These are phyloP conservation scores for Carex scoparia DNA, from an alignment of 176 grass and related monocot species.

Conservation along the genomic window DNA sequence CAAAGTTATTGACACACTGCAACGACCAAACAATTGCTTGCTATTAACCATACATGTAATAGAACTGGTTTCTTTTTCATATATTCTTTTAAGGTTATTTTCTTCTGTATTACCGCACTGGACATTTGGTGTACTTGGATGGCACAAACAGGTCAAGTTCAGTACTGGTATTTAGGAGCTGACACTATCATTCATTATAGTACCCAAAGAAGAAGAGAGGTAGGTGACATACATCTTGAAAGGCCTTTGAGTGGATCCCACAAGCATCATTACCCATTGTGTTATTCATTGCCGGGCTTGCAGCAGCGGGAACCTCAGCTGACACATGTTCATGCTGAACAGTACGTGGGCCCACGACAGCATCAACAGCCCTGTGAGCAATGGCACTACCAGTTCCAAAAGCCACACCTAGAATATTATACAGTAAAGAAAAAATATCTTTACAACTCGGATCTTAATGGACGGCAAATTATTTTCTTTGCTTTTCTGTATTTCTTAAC, in stretches of 20 bases:
- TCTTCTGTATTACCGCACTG: not conserved
- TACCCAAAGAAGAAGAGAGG: not conserved
- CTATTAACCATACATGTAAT: not conserved
- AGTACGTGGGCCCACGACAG: slow-evolving; percentile 63
- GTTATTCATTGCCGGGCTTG: slow-evolving; percentile 31
- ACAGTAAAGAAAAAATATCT: not conserved
- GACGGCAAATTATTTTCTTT: not conserved
- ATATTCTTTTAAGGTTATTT: not conserved
- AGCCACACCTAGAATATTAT: slow-evolving; percentile 47
- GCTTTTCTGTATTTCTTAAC: not conserved
- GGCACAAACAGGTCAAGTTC: not conserved
- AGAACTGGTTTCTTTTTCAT: not conserved
- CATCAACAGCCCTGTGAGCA: slow-evolving; percentile 80
- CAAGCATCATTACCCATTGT: slow-evolving; percentile 43
- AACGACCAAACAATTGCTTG: slow-evolving; percentile 14
- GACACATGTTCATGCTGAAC: slow-evolving; percentile 68
- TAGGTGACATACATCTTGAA: slow-evolving; percentile 62
- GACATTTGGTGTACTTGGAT: not conserved
- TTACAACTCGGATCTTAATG: not conserved
- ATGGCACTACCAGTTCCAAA: slow-evolving; percentile 81
- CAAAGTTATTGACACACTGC: slow-evolving; percentile 72
- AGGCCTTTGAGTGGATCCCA: slow-evolving; percentile 52
- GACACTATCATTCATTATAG: not conserved
- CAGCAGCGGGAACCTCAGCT: slow-evolving; percentile 40
- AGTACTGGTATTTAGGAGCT: not conserved